A percentile compares a stretch with the other conserved stretches of the same genome.
Conservation (phyloP, 495 filamentous ascomycete genomes). For the Penicillium salamii region DNA sequence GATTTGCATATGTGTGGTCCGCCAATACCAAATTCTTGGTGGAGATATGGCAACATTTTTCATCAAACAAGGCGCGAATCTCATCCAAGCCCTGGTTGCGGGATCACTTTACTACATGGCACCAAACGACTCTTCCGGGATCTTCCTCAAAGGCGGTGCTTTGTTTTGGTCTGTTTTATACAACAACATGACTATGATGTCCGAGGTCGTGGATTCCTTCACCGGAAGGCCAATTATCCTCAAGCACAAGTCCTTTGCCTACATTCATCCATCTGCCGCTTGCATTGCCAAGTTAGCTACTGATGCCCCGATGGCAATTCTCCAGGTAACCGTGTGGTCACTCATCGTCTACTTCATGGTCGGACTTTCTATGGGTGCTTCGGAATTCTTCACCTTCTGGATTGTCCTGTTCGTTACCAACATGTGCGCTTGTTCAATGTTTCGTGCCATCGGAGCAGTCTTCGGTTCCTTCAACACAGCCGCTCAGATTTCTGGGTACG, state of each 20-base stretch:
- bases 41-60: slow-evolving; percentile 53
- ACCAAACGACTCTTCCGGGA: slow-evolving; percentile 30
- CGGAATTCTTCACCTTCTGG: slow-evolving; percentile 52
- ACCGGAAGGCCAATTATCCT: slow-evolving; percentile 62
- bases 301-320: slow-evolving; percentile 62
- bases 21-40: slow-evolving; percentile 54
- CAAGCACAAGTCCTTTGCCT: slow-evolving; percentile 69
- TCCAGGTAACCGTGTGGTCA: slow-evolving; percentile 61
- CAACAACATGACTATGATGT: slow-evolving; percentile 64
- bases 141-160: slow-evolving; percentile 49
- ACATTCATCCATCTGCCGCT: slow-evolving; percentile 69
- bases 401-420: slow-evolving; percentile 37
- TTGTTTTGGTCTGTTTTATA: slow-evolving; percentile 70
- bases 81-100: slow-evolving; percentile 31
- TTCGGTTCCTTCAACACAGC: no score
- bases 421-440: no score
- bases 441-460: slow-evolving; percentile 45
- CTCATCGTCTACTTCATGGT: slow-evolving; percentile 74
- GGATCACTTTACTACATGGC: slow-evolving; percentile 35
- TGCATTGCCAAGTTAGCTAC: slow-evolving; percentile 65
- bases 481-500: no score
- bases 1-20: neutral
- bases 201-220: slow-evolving; percentile 67
- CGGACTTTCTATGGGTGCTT: slow-evolving; percentile 41
- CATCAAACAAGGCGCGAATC: slow-evolving; percentile 48